Conservation (phyloP, 75 land plant genomes). For the Selaginella moellendorffii region DNA sequence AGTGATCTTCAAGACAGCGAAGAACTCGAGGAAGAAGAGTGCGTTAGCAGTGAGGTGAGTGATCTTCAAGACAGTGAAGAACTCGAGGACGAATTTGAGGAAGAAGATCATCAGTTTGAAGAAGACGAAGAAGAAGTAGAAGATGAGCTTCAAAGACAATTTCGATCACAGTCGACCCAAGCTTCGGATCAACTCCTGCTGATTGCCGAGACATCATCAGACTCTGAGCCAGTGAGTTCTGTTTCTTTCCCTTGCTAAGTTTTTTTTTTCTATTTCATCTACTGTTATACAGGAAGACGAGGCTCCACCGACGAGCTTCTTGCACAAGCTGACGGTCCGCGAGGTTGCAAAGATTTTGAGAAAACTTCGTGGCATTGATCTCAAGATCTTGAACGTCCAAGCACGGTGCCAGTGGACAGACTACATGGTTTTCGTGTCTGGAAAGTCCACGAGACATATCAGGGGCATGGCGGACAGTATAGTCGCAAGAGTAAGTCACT, state of each 20-base stretch:
- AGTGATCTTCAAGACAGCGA: no score
- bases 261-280: background rate
- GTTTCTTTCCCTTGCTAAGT: background rate
- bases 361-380: constrained; percentile 55
- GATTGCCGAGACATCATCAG: background rate
- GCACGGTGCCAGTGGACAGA: constrained; percentile 55
- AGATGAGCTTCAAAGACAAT: no score
- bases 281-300: background rate
- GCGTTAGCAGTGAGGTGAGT: no score
- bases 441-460: constrained; percentile 69
- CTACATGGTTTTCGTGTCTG: constrained; percentile 72
- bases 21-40: no score
- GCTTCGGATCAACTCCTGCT: background rate
- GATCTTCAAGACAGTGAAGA: no score
- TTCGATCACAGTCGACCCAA: no score
- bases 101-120: no score
- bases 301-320: background rate
- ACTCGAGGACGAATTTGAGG: no score
- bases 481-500: constrained; percentile 35
- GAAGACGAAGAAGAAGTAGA: no score
- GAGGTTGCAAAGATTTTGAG: constrained; percentile 52
- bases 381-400: constrained; percentile 42
- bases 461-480: constrained; percentile 72
- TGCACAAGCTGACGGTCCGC: constrained; percentile 33
- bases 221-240: background rate